Evolutionary conservation across 2,329 filamentous ascomycete species (phyloP), one percentile per base, ranked within the genome.

Genomic region (Calonectria fujianensis): DNA sequence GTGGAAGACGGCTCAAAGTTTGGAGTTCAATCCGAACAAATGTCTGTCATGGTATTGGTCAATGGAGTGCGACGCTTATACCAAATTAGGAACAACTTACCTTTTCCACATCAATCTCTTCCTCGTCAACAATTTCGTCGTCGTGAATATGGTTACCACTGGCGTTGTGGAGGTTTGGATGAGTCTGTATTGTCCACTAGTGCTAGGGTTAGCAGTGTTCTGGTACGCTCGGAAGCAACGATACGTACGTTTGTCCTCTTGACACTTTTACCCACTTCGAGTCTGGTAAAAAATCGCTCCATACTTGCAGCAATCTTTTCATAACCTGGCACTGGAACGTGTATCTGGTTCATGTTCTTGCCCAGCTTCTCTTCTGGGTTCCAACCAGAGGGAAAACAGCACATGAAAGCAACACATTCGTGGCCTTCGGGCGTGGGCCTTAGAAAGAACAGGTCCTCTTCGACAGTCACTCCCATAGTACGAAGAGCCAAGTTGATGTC

Each of bases 361-460:
- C 88, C 88, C 45, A 91, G 81, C 80, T 90, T 90, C 13, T 80
- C 59, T 0, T 85, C 83, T 0, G 89, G 88, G 51, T 90, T 86
- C 70, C 90, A 90, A 0, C 89, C 89, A 2, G 86, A 84, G 0
- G 89, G 87, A 69, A 88, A 89, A 74, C 88, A 90, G 81, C 87
- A 89, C 20, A 89, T 74, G 64, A 89, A 90, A 0, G 89, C 89
- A 9, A 86, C 84, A 2, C 83, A 82, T 7, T 83, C 79, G 74
- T 90, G 88, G 2, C 86, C 84, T 3, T 81, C 76, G 0, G 82
- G 79, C 16, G 85, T 86, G 32, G 85, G 85, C 29, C 82, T 82
- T 7, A 90, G 82, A 2, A 90, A 80, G 64, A 91, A 89, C 50
- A 91, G 79, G 76, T 91, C 89, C 63, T 91, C 89, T 70, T 91